Evolutionary conservation across 257 asterid species (phyloP), one percentile per base, ranked within the genome.

Genomic region (Solanum pinnatisectum): DNA sequence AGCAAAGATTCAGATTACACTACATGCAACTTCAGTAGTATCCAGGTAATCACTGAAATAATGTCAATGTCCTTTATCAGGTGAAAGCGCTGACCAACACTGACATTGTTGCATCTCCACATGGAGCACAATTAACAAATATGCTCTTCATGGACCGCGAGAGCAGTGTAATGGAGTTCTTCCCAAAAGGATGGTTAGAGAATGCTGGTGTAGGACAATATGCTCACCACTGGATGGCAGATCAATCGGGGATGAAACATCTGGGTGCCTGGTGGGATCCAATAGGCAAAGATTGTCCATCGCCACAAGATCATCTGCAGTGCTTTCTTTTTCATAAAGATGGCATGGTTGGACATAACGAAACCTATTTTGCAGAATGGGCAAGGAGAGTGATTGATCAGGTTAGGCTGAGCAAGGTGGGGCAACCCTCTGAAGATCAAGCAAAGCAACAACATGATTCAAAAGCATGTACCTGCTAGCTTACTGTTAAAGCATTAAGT

Each of bases 211-310:
- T 36, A 16, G 91, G 92, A 22, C 91, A 88, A 77, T 90, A 88
- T 82, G 90, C 91, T 42, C 86, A 88, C 84, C 91, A 90, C 76
- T 92, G 92, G 92, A 85, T 90, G 89, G 92, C 92, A 6, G 13
- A 84, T 22, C 89, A 70, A 30, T 88, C 92, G 1, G 91, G 93
- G 59, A 90, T 90, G 94, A 86, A 77, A 77, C 92, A 87, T 88
- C 87, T 35, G n/a, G 91, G 92, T 11, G 93, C 92, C 3, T 89
- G 93, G 93, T 89, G 94, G 91, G 90, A 89, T 63, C 86, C 91
- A 4, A 68, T n/a, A 13, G 93, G 91, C 0, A 59, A 87, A 33
- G 89, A 90, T 3, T 90, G 94, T 85, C 91, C 89, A 0, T 70
- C 36, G 7, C 94, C 92, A 3, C 70, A 85, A 27, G 88, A 90